Conservation (phyloP, 2,329 filamentous ascomycete genomes). For the Talaromyces piceae region DNA sequence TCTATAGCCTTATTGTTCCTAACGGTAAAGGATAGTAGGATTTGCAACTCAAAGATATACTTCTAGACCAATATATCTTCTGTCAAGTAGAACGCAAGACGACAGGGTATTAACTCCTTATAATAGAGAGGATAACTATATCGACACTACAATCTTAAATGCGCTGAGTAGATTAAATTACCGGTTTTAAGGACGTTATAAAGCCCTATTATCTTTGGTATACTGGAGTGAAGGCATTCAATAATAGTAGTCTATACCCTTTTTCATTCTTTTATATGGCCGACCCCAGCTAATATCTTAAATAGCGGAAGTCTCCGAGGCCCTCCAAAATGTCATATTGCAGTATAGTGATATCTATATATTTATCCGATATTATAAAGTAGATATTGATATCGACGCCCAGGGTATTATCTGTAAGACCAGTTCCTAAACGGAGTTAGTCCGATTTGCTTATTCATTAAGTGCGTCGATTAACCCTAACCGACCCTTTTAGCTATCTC, state of each 20-base stretch:
- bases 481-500: constrained; percentile 16
- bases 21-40: constrained; percentile 24
- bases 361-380: constrained; percentile 21
- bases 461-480: constrained; percentile 20
- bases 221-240: constrained; percentile 29
- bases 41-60: constrained; percentile 22
- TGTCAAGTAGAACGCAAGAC: constrained; percentile 18
- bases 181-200: constrained; percentile 23
- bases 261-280: background rate
- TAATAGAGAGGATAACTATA: constrained; percentile 19
- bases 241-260: constrained; percentile 28
- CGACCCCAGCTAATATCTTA: background rate
- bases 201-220: constrained; percentile 31
- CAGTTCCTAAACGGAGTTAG: constrained; percentile 17
- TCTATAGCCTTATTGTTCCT: constrained; percentile 29
- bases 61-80: constrained; percentile 26
- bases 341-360: constrained; percentile 20
- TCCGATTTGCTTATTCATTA: constrained; percentile 20
- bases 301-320: constrained; percentile 14
- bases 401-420: constrained; percentile 19
- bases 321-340: constrained; percentile 19
- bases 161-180: constrained; percentile 24
- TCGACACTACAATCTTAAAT: constrained; percentile 22
- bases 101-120: constrained; percentile 19
- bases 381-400: constrained; percentile 20